Base-by-base conservation (phyloP, 768 basidiomycete genomes). In the Sporobolomyces pararoseus region DNA sequence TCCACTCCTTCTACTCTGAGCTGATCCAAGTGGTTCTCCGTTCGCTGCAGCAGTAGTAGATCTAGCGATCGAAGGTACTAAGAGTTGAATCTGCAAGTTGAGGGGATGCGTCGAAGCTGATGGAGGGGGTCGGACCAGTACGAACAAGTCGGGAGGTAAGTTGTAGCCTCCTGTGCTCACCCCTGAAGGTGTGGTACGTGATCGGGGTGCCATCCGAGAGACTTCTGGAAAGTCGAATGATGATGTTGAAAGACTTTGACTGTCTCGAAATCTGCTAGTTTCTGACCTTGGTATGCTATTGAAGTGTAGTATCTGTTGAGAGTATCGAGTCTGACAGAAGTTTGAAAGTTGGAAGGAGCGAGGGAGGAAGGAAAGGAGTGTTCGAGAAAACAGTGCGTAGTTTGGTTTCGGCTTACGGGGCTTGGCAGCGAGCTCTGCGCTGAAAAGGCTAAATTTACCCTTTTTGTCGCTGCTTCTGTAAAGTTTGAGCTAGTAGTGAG, bases 71-170 rank as follows among this genome's bases (percentile, higher is more conserved):
- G 78, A 23, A 79, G 85, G 88, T 7, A 90, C 89, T 1, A 95
- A 88, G 49, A 96, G 87, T 79, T 96, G 93, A 16, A 96, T 87
- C 76, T 96, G 93, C 1, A 95, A 83, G 78, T 94, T 93, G 51
- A 94, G 82, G 0, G 91, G 89, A 73, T 94, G 90, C 71, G 89
- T 89, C n/a, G 85, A 83, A 75, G 87, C 86, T 9, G 89, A 86
- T 1, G 91, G 90, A 3, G 91, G 91, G 7, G 93, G 93, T 58
- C 90, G 86, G 64, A 95, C 93, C 35, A 73, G 66, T 31, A 67
- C 47, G 77, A 95, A 86, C 66, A 94, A 39, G 46, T 70, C 68
- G 7, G 72, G 65, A 17, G 64, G 50, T 21, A 34, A 21, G 10
- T 27, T 49, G 46, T 61, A 14, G 12, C 32, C 46, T 23, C 29